Percentiles rank a stretch among this genome's conserved stretches.
Conservation (phyloP, 768 basidiomycete genomes). For the Cubamyces lactineus region DNA sequence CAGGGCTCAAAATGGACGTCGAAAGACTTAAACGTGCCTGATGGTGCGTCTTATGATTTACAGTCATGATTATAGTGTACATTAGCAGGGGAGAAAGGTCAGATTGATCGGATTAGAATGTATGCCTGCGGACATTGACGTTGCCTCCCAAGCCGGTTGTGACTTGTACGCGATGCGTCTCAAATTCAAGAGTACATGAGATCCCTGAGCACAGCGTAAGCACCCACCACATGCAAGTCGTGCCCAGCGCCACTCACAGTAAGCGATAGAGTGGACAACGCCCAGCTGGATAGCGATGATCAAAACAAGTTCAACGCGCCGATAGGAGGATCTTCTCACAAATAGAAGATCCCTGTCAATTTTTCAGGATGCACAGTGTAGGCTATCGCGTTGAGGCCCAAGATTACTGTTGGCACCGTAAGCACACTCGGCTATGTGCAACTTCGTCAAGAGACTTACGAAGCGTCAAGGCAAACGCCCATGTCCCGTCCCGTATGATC, state of each 20-base stretch:
- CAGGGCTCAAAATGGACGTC: background rate
- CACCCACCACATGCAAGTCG: too few species aligned
- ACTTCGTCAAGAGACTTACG: background rate
- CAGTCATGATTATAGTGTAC: too few species aligned
- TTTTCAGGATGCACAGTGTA: slow-evolving; percentile 13
- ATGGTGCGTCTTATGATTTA: too few species aligned
- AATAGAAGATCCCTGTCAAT: slow-evolving; percentile 18
- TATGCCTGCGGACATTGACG: background rate
- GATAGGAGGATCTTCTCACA: slow-evolving; percentile 1
- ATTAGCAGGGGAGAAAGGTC: too few species aligned
- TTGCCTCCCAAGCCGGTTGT: background rate
- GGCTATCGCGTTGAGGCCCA: slow-evolving; percentile 24
- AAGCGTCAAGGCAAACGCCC: slow-evolving; percentile 14
- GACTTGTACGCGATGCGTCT: background rate
- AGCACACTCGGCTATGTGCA: too few species aligned
- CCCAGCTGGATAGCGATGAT: background rate
- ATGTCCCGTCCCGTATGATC: slow-evolving; percentile 16
- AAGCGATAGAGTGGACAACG: slow-evolving; percentile 11
- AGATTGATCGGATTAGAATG: too few species aligned
- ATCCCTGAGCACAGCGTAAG: background rate
- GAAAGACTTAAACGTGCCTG: too few species aligned
- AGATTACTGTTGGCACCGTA: slow-evolving; percentile 3
- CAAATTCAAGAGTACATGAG: slow-evolving; percentile 21
- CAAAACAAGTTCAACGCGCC: background rate
- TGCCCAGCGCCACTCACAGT: background rate